Evolutionary conservation across 1,284 basidiomycete genomes (phyloP).

Genomic region (Malassezia dermatis): DNA sequence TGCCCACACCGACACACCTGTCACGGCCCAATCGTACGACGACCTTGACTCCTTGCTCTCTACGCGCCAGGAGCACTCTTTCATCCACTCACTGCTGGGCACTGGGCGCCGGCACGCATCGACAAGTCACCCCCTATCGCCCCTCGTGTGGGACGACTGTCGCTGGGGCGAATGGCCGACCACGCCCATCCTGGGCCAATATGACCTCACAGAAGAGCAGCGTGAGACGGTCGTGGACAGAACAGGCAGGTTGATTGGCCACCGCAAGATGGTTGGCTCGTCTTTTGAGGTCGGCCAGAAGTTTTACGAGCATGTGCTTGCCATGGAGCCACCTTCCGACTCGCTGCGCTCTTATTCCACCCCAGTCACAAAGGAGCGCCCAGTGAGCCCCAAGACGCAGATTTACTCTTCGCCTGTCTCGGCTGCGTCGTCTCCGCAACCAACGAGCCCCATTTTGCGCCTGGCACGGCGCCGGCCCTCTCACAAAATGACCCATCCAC

Average conservation of each 20-base stretch:
- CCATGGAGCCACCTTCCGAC: not conserved
- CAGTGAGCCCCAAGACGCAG: not conserved
- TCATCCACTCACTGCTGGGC: not conserved
- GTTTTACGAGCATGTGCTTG: constrained; percentile 23
- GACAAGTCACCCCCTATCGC: not conserved
- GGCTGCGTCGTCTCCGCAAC: not conserved
- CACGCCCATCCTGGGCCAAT: not conserved
- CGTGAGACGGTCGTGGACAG: not conserved
- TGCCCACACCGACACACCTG: not conserved
- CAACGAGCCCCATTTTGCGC: not conserved
- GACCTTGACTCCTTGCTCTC: not conserved
- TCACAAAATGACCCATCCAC: not conserved
- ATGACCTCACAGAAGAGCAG: not conserved
- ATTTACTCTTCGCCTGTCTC: not conserved
- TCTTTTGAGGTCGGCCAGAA: constrained; percentile 37
- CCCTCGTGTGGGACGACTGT: not conserved
- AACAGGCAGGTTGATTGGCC: not conserved
- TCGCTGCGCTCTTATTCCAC: not conserved
- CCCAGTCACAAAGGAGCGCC: not conserved
- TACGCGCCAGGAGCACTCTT: not conserved
- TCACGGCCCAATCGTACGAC: not conserved
- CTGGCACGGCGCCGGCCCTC: not conserved
- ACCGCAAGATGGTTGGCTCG: constrained; percentile 31
- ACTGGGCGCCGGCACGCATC: not conserved
- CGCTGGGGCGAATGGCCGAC: not conserved